Evolutionary conservation across 148 eudicot genomes (phyloP).

Genomic region (Rhododendron ovatum): DNA sequence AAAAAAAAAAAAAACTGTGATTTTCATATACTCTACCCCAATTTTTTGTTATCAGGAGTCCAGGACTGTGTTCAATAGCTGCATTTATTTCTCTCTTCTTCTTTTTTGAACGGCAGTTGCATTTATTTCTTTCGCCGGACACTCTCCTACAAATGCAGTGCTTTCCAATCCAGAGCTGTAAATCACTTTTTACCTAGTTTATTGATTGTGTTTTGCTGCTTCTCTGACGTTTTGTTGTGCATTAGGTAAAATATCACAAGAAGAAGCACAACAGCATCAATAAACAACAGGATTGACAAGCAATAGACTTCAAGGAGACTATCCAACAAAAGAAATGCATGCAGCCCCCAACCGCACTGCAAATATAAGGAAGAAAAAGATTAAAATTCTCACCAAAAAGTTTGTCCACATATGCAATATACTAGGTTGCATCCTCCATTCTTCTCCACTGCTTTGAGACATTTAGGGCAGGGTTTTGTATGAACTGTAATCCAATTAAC

Average conservation of each 20-base stretch:
- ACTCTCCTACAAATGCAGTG: background rate
- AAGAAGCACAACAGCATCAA: constrained; percentile 1
- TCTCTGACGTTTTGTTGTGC: background rate
- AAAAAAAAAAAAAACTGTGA: background rate
- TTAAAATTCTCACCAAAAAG: constrained; percentile 58
- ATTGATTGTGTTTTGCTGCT: background rate
- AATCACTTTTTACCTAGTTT: background rate
- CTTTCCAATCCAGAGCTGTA: background rate
- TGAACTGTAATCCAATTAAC: constrained; percentile 63
- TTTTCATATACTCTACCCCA: background rate
- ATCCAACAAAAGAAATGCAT: background rate
- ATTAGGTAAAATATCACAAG: background rate
- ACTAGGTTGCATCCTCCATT: constrained; percentile 80
- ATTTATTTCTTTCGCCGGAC: background rate
- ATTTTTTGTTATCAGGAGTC: background rate
- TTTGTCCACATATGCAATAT: constrained; percentile 57
- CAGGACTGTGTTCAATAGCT: background rate
- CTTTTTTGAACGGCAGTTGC: background rate
- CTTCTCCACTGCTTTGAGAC: constrained; percentile 71
- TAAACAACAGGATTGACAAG: background rate
- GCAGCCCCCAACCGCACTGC: constrained; percentile 19
- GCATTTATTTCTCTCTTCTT: background rate
- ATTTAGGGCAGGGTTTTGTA: constrained; percentile 70
- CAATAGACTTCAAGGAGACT: background rate
- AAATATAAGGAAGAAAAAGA: constrained; percentile 14